Base-by-base conservation (phyloP, 192 early-diverging fungal species). In the Coemansia sp. region DNA sequence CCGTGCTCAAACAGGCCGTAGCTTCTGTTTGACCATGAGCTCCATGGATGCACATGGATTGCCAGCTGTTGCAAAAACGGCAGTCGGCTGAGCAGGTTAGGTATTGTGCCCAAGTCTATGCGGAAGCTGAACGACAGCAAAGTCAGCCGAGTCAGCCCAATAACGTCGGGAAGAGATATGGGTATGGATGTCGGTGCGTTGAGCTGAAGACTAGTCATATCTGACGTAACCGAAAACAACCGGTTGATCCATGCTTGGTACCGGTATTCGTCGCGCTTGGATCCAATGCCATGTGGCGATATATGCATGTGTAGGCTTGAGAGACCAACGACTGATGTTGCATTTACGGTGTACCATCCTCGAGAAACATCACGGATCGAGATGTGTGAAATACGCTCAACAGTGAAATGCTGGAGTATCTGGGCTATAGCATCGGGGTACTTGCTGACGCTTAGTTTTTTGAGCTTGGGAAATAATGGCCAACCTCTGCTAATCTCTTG, bases 191-290 rank as follows among this genome's bases (percentile, higher is more conserved):
- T 62, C 4, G 61, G 61, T 11, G 75, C 75, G 19, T 64, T 55
- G 25, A 77, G 75, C 10, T 65, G 66, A 22, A 77, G 52, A 36
- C 57, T 68, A 28, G 58, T 57, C 57, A 74, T 57, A 11, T 38
- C 37, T 15, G 75, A 71, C 4, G 59, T 51, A 3, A 71, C 60
- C 0, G 75, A 71, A 42, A 77, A 77, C 28, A 77, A 15, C 37
- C 65, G 60, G 22, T 77, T 77, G 11, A 77, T 26, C 75, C 75
- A 77, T 11, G 47, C 22, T 37, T 68, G 75, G 53, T 68, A 77
- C 12, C 34, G 36, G 25, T 54, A 47, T 38, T 65, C 68, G 4
- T 61, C 48, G n/a, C 55, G 5, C 25, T 48, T 49, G 1, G 20
- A 37, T 31, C 15, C 58, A 36, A 40, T 19, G 1, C 22, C 19